phyloP scores from a whole-genome alignment of 352 stramenopile species.

The Phytopythium ostracodes region DNA sequence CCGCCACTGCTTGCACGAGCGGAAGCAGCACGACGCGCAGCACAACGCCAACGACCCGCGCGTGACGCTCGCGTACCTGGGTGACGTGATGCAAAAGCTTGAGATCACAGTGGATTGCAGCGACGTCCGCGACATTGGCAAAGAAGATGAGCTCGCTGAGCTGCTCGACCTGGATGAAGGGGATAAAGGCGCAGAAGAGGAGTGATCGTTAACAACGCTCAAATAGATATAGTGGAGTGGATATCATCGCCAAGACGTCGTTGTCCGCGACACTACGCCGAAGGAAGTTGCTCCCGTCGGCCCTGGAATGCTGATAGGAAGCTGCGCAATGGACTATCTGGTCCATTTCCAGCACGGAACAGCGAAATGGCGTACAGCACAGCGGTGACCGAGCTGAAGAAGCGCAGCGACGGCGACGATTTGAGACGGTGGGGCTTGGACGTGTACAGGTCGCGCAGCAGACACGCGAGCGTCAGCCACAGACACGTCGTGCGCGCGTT shows the following conservation, averaged over 20 bases:
- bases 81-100: slow-evolving; percentile 46
- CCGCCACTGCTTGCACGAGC: slow-evolving; percentile 74
- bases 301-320: neutral
- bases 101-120: slow-evolving; percentile 49
- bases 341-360: neutral
- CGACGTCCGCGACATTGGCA: slow-evolving; percentile 44
- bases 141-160: slow-evolving; percentile 50
- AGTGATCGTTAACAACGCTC: neutral
- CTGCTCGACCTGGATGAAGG: slow-evolving; percentile 16
- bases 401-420: slow-evolving; percentile 24
- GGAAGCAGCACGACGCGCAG: slow-evolving; percentile 54
- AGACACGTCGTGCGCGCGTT: slow-evolving; percentile 16
- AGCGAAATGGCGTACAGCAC: slow-evolving; percentile 24
- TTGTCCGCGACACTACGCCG: neutral
- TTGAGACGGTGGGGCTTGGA: slow-evolving; percentile 29
- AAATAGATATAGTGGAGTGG: neutral
- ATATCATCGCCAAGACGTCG: neutral
- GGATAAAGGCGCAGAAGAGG: slow-evolving; percentile 20
- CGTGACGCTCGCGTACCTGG: slow-evolving; percentile 46
- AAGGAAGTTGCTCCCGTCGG: neutral
- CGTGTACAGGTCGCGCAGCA: slow-evolving; percentile 31
- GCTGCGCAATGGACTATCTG: neutral
- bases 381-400: slow-evolving; percentile 19
- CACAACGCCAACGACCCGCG: slow-evolving; percentile 30
- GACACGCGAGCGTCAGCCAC: slow-evolving; percentile 26